These are phyloP conservation scores for Eleusine indica DNA, from an alignment of 176 grass and related monocot genomes.

Conservation along the genomic window DNA sequence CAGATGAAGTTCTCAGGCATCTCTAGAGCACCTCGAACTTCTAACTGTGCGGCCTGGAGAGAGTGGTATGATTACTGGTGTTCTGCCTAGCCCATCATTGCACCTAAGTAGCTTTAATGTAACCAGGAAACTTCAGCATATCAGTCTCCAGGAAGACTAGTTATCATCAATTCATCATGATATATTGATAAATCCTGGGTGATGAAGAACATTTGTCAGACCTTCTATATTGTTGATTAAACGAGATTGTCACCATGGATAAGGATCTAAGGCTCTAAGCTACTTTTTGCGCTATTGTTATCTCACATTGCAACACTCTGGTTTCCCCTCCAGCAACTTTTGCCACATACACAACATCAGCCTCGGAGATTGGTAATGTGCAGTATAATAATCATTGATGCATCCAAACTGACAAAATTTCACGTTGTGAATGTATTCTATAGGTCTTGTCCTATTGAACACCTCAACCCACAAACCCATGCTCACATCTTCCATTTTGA, in stretches of 20 bases:
- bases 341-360: slow-evolving; percentile 92
- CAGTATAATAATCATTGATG: slow-evolving; percentile 71
- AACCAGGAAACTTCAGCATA: slow-evolving; percentile 28
- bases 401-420: slow-evolving; percentile 90
- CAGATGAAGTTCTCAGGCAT: slow-evolving; percentile 18
- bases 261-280: slow-evolving; percentile 20
- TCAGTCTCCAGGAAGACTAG: slow-evolving; percentile 34
- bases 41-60: neutral
- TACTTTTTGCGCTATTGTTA: slow-evolving; percentile 41
- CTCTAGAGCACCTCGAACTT: neutral
- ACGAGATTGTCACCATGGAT: slow-evolving; percentile 25
- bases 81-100: neutral
- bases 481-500: slow-evolving; percentile 99
- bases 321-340: slow-evolving; percentile 62
- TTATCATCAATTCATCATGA: slow-evolving; percentile 20
- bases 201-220: slow-evolving; percentile 15
- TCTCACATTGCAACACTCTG: slow-evolving; percentile 81
- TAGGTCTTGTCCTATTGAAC: slow-evolving; percentile 61
- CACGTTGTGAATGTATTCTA: slow-evolving; percentile 64
- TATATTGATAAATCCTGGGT: slow-evolving; percentile 32
- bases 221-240: slow-evolving; percentile 32
- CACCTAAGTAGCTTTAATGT: slow-evolving; percentile 30
- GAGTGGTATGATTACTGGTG: neutral
- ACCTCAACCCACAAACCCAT: slow-evolving; percentile 94
- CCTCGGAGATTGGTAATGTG: slow-evolving; percentile 85